Evolutionary conservation across 371 early-diverging fungal genomes (phyloP), one percentile per base, ranked within the genome.

Genomic region (Coemansia sp.): DNA sequence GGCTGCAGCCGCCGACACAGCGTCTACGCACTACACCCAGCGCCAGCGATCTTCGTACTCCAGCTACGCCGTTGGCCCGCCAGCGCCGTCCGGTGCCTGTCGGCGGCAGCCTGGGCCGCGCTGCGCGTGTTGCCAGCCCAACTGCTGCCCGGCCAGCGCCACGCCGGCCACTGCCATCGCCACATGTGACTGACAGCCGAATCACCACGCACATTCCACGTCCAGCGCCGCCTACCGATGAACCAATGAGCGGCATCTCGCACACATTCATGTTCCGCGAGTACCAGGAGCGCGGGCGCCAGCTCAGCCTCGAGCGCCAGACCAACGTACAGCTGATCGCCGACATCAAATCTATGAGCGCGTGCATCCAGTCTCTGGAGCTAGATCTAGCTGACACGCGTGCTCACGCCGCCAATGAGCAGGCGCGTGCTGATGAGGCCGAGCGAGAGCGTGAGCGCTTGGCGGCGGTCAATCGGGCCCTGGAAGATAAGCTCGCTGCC

Each of bases 281-380:
- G 31, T 59, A 54, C 63, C 55, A 24, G 26, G 51, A 55, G 5
- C 8, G 22, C 21, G 14, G 22, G 50, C 57, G 62, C 6, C 27
- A 60, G 51, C 71, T 74, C 24, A 50, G 2, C 1, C 22, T 56
- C 6, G 67, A 63, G 58, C 66, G 60, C 26, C 54, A 60, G 40
- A 42, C 52, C 24, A 66, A 66, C 57, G 14, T 61, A 4, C 52
- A 48, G 52, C 71, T 74, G 6, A 18, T 74, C 2, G 37, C 26
- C 1, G 61, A 63, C 18, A 6, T 70, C 8, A 62, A 63, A n/a
- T 29, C 39, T 0, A 61, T 63, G 55, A 54, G 60, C 5, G 18
- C 26, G 0, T 29, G 18, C 14, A n/a, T 42, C 21, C 48, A 62
- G 31, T 14, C 31, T 6, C 47, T 29, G 18, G 58, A 24, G 21